Evolutionary conservation across 495 filamentous ascomycete genomes (phyloP).

Genomic region (Aspergillus carlsbadensis): DNA sequence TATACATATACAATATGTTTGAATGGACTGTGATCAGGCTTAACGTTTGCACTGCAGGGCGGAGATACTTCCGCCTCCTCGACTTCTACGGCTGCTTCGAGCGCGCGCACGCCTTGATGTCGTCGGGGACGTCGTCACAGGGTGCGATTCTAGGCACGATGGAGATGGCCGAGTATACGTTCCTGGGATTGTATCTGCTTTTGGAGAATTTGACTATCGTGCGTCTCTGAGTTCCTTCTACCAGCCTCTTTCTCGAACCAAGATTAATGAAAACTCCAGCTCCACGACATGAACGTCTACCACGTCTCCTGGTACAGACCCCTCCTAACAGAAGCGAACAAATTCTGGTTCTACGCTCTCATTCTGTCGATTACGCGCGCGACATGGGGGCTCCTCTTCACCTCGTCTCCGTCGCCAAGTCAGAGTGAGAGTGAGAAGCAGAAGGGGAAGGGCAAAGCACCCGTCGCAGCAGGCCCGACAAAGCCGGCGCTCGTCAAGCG

Average conservation of each 20-base stretch:
- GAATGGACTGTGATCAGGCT: too few species aligned
- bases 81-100: constrained; percentile 14
- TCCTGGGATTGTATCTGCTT: constrained; percentile 11
- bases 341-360: constrained; percentile 15
- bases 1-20: background rate
- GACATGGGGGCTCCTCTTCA: background rate
- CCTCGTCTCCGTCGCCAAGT: background rate
- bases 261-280: background rate
- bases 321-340: constrained; percentile 9
- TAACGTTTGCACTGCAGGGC: background rate
- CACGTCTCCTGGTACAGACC: constrained; percentile 1
- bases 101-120: background rate
- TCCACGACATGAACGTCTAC: constrained; percentile 11
- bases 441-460: background rate
- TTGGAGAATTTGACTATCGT: constrained; percentile 13
- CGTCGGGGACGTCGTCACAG: background rate
- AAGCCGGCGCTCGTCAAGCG: constrained; percentile 6
- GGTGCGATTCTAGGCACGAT: background rate
- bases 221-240: background rate
- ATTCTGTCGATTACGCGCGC: background rate
- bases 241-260: too few species aligned
- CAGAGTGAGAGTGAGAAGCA: background rate
- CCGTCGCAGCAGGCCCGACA: background rate
- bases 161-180: constrained; percentile 8
- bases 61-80: constrained; percentile 12